Percentiles rank a stretch among this genome's conserved stretches.
phyloP scores from a whole-genome alignment of 31 red algal species.

The Endocladia muricata region DNA sequence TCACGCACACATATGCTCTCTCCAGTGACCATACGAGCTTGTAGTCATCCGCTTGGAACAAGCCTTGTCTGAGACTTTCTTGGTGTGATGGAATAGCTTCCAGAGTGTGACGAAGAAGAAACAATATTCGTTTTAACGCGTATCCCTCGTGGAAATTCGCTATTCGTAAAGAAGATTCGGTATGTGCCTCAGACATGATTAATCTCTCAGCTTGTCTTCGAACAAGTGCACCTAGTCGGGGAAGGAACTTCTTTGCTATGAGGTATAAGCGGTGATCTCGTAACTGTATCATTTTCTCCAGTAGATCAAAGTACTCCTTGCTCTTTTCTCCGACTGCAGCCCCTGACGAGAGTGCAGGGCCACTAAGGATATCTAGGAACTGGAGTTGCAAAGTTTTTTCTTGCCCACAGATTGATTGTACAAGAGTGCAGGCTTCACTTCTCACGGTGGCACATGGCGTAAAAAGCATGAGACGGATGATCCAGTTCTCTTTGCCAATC shows the following conservation, averaged over 20 bases:
- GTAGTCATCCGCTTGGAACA: constrained; percentile 36
- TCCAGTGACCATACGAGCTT: constrained; percentile 56
- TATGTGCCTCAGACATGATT: constrained; percentile 45
- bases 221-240: constrained; percentile 51
- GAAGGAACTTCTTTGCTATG: constrained; percentile 55
- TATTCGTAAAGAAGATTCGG: constrained; percentile 49
- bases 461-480: constrained; percentile 70
- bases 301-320: constrained; percentile 80
- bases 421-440: constrained; percentile 45
- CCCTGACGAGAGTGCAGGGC: constrained; percentile 50
- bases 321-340: constrained; percentile 64
- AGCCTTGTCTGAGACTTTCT: constrained; percentile 14
- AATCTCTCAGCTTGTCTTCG: constrained; percentile 38
- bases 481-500: constrained; percentile 69
- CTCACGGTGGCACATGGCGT: constrained; percentile 48
- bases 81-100: constrained; percentile 50
- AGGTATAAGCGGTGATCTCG: constrained; percentile 53
- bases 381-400: constrained; percentile 68
- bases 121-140: constrained; percentile 61
- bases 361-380: constrained; percentile 61
- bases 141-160: constrained; percentile 78
- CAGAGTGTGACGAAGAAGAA: constrained; percentile 60
- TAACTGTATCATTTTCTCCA: constrained; percentile 32
- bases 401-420: constrained; percentile 53
- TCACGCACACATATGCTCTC: constrained; percentile 67